Evolutionary conservation across 2,329 filamentous ascomycete species (phyloP).

Genomic region (Neurospora crassa): DNA sequence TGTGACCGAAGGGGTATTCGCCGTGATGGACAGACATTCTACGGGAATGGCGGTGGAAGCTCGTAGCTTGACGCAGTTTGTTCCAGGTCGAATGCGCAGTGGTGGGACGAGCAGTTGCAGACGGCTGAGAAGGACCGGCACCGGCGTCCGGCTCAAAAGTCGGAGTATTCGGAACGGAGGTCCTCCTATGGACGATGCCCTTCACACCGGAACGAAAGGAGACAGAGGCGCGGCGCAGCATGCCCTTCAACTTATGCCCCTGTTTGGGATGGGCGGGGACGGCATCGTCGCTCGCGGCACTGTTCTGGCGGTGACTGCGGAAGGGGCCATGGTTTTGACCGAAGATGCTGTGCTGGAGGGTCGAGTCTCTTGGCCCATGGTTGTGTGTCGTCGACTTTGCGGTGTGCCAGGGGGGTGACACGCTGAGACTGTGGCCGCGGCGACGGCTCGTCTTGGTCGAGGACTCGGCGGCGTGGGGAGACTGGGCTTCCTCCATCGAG

Average conservation of each 20-base stretch:
- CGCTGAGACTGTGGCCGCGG: background rate
- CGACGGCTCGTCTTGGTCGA: background rate
- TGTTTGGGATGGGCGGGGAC: conserved; percentile 16
- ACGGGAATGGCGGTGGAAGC: conserved; percentile 38
- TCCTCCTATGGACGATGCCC: conserved; percentile 40
- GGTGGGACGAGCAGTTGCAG: conserved; percentile 19
- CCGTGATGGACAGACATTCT: conserved; percentile 33
- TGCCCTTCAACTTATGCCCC: conserved; percentile 32
- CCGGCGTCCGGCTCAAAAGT: conserved; percentile 21
- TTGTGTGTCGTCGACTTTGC: background rate
- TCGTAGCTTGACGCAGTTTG: conserved; percentile 40
- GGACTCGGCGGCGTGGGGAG: background rate
- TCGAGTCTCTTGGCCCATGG: background rate
- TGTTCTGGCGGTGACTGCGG: conserved; percentile 2
- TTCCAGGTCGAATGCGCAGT: conserved; percentile 43
- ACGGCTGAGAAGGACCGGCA: conserved; percentile 9
- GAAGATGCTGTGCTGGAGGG: background rate
- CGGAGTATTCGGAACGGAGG: conserved; percentile 28
- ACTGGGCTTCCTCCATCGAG: background rate
- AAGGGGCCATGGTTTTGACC: background rate
- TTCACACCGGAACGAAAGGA: conserved; percentile 34
- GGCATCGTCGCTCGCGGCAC: conserved; percentile 14
- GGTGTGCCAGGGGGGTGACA: background rate
- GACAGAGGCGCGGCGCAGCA: conserved; percentile 45
- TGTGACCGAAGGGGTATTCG: conserved; percentile 15